Evolutionary conservation across 2,329 filamentous ascomycete species (phyloP).

Genomic region (Xylaria sp.): DNA sequence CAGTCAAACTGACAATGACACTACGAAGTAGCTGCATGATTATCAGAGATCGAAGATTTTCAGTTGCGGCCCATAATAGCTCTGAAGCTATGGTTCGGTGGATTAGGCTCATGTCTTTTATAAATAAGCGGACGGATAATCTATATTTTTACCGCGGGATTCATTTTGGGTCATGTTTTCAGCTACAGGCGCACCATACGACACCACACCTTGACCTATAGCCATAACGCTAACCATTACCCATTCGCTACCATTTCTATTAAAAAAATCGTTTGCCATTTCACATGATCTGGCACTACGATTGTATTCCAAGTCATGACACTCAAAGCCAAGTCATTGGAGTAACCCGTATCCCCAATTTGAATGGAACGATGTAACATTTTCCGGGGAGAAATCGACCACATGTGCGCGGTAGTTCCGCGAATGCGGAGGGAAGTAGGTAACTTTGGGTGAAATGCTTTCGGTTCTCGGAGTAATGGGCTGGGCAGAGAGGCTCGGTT

Average conservation of each 20-base stretch:
- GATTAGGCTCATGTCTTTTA: not conserved
- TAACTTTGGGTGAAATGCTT: not conserved
- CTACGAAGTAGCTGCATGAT: slow-evolving; percentile 24
- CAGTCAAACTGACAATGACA: slow-evolving; percentile 4
- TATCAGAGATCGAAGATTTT: not conserved
- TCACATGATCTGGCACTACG: not conserved
- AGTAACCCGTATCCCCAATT: not conserved
- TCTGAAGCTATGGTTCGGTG: not conserved
- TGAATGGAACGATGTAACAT: slow-evolving; percentile 5
- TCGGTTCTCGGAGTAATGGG: slow-evolving; percentile 14
- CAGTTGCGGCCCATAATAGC: no score
- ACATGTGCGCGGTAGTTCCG: not conserved
- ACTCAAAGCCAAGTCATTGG: not conserved
- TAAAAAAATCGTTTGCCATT: not conserved
- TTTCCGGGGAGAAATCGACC: not conserved
- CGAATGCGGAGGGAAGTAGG: not conserved
- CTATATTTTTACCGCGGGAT: slow-evolving; percentile 24
- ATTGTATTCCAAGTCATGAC: not conserved
- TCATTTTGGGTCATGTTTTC: not conserved
- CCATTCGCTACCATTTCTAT: not conserved
- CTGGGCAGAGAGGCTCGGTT: not conserved
- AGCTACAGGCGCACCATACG: not conserved
- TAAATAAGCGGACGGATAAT: slow-evolving; percentile 17
- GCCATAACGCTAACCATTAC: not conserved
- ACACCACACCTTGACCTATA: not conserved